Conservation (phyloP, 176 grass and related monocot genomes). For the Oryza meridionalis region DNA sequence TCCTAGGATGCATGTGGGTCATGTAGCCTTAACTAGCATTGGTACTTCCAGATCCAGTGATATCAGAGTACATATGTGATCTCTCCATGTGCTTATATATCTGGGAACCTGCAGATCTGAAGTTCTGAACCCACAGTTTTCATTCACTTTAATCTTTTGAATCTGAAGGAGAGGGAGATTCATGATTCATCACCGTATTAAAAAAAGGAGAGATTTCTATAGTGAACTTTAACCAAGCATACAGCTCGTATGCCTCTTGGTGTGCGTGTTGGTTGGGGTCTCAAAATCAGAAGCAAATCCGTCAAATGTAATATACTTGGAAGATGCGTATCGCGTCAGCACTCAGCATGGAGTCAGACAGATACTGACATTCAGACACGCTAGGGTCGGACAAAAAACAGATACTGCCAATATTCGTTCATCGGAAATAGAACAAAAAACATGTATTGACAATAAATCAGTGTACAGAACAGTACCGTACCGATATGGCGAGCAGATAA, state of each 20-base stretch:
- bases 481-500: background rate
- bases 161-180: background rate
- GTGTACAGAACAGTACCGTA: background rate
- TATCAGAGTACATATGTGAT: background rate
- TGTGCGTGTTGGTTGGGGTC: background rate
- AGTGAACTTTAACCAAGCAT: background rate
- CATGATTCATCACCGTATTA: background rate
- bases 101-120: slow-evolving; percentile 27
- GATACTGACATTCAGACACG: background rate
- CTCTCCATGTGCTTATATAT: slow-evolving; percentile 48
- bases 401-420: background rate
- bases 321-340: background rate
- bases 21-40: too few relatives aligned
- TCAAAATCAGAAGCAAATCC: background rate
- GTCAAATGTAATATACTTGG: background rate
- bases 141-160: background rate
- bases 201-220: background rate
- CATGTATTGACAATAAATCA: background rate
- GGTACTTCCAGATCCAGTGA: background rate
- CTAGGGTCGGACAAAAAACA: background rate
- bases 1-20: background rate
- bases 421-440: background rate
- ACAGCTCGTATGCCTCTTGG: background rate
- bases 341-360: background rate
- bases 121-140: background rate